These are phyloP conservation scores for Porcisia hertigi DNA, from an alignment of 208 protist species.

Conservation along the genomic window DNA sequence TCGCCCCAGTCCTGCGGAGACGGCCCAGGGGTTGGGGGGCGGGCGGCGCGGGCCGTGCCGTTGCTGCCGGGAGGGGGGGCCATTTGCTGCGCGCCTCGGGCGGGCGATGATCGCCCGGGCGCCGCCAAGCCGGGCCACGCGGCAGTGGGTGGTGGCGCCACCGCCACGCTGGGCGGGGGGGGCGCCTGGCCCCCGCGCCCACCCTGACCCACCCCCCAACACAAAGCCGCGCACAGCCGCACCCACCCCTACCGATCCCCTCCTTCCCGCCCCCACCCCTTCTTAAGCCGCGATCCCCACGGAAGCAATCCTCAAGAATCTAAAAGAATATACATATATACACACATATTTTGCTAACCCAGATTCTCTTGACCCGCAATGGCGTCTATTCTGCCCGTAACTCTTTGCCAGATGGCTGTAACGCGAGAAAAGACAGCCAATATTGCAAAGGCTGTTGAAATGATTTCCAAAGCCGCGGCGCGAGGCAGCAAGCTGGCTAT, in stretches of 20 bases:
- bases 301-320: slow-evolving; percentile 2
- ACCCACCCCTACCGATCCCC: not conserved
- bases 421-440: slow-evolving; percentile 78
- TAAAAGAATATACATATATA: not conserved
- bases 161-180: too few relatives aligned
- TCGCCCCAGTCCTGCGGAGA: too few relatives aligned
- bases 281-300: not conserved
- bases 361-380: slow-evolving; percentile 15
- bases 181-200: too few relatives aligned
- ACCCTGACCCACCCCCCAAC: not conserved
- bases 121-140: too few relatives aligned
- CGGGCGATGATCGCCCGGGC: too few relatives aligned
- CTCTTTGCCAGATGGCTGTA: slow-evolving; percentile 89
- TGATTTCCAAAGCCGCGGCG: slow-evolving; percentile 74
- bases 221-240: too few relatives aligned
- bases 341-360: not conserved
- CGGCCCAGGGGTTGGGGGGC: slow-evolving; percentile 16
- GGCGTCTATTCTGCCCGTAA: slow-evolving; percentile 60
- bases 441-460: slow-evolving; percentile 68
- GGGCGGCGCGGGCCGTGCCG: slow-evolving; percentile 52
- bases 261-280: too few relatives aligned
- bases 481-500: slow-evolving; percentile 88
- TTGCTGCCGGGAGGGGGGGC: slow-evolving; percentile 82
- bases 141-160: too few relatives aligned
- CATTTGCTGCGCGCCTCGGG: slow-evolving; percentile 54